Evolutionary conservation across 768 basidiomycete species (phyloP), one percentile per base, ranked within the genome.

Genomic region (Amyloporia xantha): DNA sequence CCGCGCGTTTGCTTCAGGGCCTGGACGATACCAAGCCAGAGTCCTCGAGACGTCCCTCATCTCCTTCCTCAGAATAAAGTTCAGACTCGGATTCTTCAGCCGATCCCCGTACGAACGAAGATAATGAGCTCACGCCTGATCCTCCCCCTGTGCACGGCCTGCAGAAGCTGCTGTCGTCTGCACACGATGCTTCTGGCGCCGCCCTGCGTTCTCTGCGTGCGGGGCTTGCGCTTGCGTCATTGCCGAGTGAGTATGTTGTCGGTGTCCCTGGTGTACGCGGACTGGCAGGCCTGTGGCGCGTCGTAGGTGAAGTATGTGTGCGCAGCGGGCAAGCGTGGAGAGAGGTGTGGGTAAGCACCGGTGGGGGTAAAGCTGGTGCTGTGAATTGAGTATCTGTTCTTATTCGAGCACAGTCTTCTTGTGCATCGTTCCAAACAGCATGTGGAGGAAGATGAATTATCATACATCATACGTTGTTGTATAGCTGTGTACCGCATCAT

Each of bases 251-350:
- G 1, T 36, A 55, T 17, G 49, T 33, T 3, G 43, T 57, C 10
- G 37, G 48, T 13, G 24, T 54, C 2, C 56, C 60, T 1, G 27
- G 49, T 4, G 27, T 51, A 6, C 13, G 35, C 13, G 41, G 53
- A 1, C 30, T 59, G 5, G 19, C 50, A 4, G 55, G 51, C 1
- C 23, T 62, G 5, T 59, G 53, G 48, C 53, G 54, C 5, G 49
- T 54, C 10, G 54, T 60, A 0, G 61, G 54, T 5, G 51, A 55
- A 21, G 53, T 57, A 2, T 62, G 50, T 46, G 36, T 46, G 10
- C 50, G 53, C 17, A 41, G 58, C 19, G 53, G 57, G 12, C 54
- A 54, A 37, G 61, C 59, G 11, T 62, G 61, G 61, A 55, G 49
- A 23, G 59, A 57, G 35, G 42, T 59, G n/a, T 54, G 51, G 55